A percentile compares a stretch with the other conserved stretches of the same genome.
Conservation (phyloP, 495 filamentous ascomycete genomes). For the Lichina pygmaea region DNA sequence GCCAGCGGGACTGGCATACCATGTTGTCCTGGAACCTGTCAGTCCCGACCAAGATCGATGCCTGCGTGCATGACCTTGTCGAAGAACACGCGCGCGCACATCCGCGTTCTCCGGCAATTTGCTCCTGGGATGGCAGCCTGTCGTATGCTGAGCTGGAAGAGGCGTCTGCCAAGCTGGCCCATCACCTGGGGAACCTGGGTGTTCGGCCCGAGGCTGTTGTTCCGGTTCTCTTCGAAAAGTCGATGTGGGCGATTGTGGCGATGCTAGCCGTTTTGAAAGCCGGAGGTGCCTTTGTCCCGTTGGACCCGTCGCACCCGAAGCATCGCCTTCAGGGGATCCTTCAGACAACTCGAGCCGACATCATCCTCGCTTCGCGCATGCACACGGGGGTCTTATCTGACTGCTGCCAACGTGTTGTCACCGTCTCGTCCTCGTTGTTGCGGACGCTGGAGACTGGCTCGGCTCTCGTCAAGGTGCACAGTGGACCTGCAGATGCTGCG, state of each 20-base stretch:
- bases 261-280: constrained; percentile 8
- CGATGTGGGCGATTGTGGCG: constrained; percentile 9
- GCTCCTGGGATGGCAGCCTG: constrained; percentile 28
- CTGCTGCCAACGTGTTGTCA: not conserved
- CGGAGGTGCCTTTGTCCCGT: constrained; percentile 7
- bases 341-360: not conserved
- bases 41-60: not conserved
- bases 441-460: not conserved
- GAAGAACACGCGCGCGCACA: not conserved
- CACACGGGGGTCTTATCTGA: not conserved
- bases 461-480: not conserved
- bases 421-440: not conserved
- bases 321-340: constrained; percentile 1
- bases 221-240: constrained; percentile 10
- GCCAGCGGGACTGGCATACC: not conserved
- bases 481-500: constrained; percentile 3
- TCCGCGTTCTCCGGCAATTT: not conserved
- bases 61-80: not conserved
- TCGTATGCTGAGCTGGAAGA: constrained; percentile 26
- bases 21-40: not conserved
- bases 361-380: not conserved
- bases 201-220: constrained; percentile 6
- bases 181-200: constrained; percentile 11
- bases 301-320: not conserved
- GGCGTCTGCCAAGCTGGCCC: constrained; percentile 20